Base-by-base conservation (phyloP, 176 grass and related monocot genomes). In the Cymbopogon citratus region DNA sequence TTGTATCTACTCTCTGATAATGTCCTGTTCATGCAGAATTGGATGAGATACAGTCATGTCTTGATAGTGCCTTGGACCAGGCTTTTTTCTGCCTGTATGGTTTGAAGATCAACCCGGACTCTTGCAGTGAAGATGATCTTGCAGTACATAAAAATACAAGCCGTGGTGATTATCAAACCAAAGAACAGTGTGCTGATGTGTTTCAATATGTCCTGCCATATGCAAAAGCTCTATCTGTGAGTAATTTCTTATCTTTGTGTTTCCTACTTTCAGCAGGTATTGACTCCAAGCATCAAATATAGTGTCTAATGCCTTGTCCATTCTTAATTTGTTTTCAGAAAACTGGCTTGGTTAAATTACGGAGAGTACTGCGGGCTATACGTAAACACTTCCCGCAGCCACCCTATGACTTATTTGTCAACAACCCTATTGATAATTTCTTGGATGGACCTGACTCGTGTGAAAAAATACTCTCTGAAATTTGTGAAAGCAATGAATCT, bases 161-260 rank as follows among this genome's bases (percentile, higher is more conserved):
- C 59, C 92, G 90, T 2, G 95, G 95, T 84, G 92, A 98, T 72
- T 98, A 98, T 77, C 92, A 98, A 91, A 98, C 95, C 6, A 98
- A 98, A 82, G 95, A 98, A 84, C 95, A 98, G 85, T 98, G 95
- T 77, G 92, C 92, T 84, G 95, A 98, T 91, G 95, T 98, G 79
- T 95, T 98, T 91, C 95, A 93, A 39, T 98, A 98, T 94, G 81
- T 98, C 69, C 71, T 98, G 59, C 95, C 92, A 54, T 98, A 98
- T 76, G 95, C 95, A 38, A 98, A 84, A 80, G 90, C 92, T 72
- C 74, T 98, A 72, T 95, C 95, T 76, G 95, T 98, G 80, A 89
- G 90, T 91, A 75, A 54, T 69, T 80, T 52, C 36, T 75, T 13
- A 48, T 36, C 26, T 73, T 54, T 12, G 21, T 82, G 6, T 64